Evolutionary conservation across 2,329 filamentous ascomycete genomes (phyloP), one percentile per base, ranked within the genome.

Genomic region (Helicocarpus griseus): DNA sequence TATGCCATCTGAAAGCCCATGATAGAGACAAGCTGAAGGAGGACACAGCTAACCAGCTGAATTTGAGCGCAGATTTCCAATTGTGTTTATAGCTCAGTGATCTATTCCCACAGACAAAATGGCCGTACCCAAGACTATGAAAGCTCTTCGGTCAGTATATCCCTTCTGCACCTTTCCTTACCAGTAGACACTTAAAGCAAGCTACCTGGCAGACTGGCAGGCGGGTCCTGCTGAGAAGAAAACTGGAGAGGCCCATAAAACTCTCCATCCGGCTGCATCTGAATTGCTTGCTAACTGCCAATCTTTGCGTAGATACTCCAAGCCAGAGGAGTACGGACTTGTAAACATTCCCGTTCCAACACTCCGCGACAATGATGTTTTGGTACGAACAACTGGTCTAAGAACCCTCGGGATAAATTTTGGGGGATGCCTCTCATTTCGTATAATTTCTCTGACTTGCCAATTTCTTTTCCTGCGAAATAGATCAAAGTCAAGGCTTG

Each of bases 401-500:
- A 24, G 24, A 26, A 5, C 50, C 24, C 40, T 39, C 40, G 24
- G 17, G 17, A 8, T 13, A 14, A 52, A 17, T 8, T 13, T 17
- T 28, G 35, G n/a, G 45, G 50, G 4, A 26, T 19, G 21, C 28
- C 13, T 35, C 4, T 26, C 31, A 26, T 36, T 26, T 3, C 6
- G 21, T 41, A 11, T 41, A n/a, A 41, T 26, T 31, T 11, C 28
- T n/a, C 51, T 60, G 53, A 63, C 55, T 62, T 58, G 52, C 5
- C 54, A 59, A 39, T 57, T 55, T 60, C n/a, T n/a, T n/a, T n/a
- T n/a, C n/a, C n/a, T n/a, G n/a, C n/a, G n/a, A n/a, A n/a, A 50
- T 60, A 76, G 71, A 69, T 84, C 68, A 82, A 85, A 69, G 81
- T 85, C 62, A 83, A 84, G 69, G 82, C 79, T 51, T 82, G 79